A percentile compares a stretch with the other conserved stretches of the same genome.
These are phyloP conservation scores for Phialemonium atrogriseum DNA, from an alignment of 2,329 filamentous ascomycete species.

Conservation along the genomic window DNA sequence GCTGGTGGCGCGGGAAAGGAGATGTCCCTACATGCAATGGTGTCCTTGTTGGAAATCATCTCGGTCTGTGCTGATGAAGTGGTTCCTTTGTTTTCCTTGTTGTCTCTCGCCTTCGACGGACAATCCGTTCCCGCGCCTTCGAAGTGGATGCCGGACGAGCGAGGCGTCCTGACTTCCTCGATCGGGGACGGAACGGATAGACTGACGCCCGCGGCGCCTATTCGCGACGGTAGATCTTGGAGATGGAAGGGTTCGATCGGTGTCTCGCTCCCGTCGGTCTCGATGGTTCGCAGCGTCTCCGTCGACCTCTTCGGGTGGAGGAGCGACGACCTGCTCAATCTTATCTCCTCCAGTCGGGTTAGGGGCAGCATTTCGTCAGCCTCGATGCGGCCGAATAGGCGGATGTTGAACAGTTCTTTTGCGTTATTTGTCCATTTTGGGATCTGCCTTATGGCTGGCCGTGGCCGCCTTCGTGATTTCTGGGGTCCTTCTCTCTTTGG, in stretches of 20 bases:
- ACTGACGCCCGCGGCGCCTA: slow-evolving; percentile 29
- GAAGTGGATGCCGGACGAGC: slow-evolving; percentile 13
- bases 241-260: slow-evolving; percentile 42
- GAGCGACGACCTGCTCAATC: slow-evolving; percentile 27
- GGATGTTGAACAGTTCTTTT: slow-evolving; percentile 46
- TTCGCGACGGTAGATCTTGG: slow-evolving; percentile 34
- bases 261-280: slow-evolving; percentile 26
- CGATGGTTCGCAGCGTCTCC: slow-evolving; percentile 18
- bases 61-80: slow-evolving; percentile 4
- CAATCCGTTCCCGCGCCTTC: slow-evolving; percentile 7
- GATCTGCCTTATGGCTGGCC: slow-evolving; percentile 18
- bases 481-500: slow-evolving; percentile 33
- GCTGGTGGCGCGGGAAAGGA: slow-evolving; percentile 23
- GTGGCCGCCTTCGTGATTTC: slow-evolving; percentile 21
- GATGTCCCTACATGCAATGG: slow-evolving; percentile 12
- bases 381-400: slow-evolving; percentile 46
- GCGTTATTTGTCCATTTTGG: slow-evolving; percentile 49
- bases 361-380: slow-evolving; percentile 52
- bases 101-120: slow-evolving; percentile 5
- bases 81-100: slow-evolving; percentile 5
- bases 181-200: slow-evolving; percentile 18
- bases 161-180: slow-evolving; percentile 18
- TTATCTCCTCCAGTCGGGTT: slow-evolving; percentile 38
- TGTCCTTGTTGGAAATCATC: too few relatives aligned
- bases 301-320: slow-evolving; percentile 17